Evolutionary conservation across 2,329 filamentous ascomycete genomes (phyloP).

Genomic region (Neophaeococcomyces aloes): DNA sequence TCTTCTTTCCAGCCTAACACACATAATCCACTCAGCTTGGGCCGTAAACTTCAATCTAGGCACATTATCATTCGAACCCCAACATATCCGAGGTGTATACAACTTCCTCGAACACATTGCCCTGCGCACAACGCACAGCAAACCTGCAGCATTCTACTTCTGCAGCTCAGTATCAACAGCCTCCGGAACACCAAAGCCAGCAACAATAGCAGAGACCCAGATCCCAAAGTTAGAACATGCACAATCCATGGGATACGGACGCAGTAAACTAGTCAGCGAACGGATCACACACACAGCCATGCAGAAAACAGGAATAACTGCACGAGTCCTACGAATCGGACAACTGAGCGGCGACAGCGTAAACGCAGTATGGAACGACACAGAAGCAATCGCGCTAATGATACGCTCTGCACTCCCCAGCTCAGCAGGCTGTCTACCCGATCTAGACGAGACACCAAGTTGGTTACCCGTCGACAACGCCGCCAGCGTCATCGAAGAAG

Average conservation of each 20-base stretch:
- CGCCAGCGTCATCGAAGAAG: conserved; percentile 27
- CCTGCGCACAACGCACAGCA: conserved; percentile 16
- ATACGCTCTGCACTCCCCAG: conserved; percentile 21
- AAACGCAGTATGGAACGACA: conserved; percentile 41
- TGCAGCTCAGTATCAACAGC: conserved; percentile 42
- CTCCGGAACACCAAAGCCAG: conserved; percentile 20
- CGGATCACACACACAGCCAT: conserved; percentile 31
- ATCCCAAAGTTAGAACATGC: conserved; percentile 18
- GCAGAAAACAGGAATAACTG: conserved; percentile 18
- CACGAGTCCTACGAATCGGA: conserved; percentile 39
- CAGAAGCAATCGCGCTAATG: conserved; percentile 44
- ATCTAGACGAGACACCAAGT: conserved; percentile 31
- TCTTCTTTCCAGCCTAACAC: conserved; percentile 35
- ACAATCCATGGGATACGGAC: conserved; percentile 43
- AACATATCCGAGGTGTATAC: conserved; percentile 41
- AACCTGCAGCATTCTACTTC: conserved; percentile 32
- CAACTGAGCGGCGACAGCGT: conserved; percentile 42
- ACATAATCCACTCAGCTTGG: conserved; percentile 55
- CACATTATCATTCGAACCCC: conserved; percentile 43
- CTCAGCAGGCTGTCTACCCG: conserved; percentile 36
- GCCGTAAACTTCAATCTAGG: conserved; percentile 53
- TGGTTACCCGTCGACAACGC: conserved; percentile 38
- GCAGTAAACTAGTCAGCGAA: conserved; percentile 50
- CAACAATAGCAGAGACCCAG: conserved; percentile 13
- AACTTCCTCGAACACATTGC: conserved; percentile 34